phyloP scores from a whole-genome alignment of 148 eudicot species.

The Dianthus caryophyllus region DNA sequence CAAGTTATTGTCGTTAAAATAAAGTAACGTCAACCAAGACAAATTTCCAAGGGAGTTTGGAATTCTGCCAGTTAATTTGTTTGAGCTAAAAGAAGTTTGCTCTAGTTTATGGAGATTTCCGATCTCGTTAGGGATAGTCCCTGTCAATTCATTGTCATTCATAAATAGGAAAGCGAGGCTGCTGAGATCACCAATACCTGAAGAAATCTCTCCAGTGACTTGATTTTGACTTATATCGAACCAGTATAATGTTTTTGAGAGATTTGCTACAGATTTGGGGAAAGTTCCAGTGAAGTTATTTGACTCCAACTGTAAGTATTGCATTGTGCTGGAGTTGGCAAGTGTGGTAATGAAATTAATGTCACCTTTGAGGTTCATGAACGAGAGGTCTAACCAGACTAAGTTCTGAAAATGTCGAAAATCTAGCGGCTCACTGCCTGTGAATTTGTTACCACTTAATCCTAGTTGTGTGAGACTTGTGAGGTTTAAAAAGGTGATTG shows the following conservation, averaged over 20 bases:
- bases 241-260: neutral
- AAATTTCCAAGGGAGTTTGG: constrained; percentile 29
- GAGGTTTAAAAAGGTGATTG: constrained; percentile 27
- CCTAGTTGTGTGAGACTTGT: constrained; percentile 11
- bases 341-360: constrained; percentile 22
- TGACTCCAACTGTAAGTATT: neutral
- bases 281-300: constrained; percentile 23
- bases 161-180: neutral
- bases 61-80: constrained; percentile 27
- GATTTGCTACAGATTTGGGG: constrained; percentile 15
- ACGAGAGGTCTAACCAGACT: neutral
- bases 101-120: constrained; percentile 23
- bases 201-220: constrained; percentile 16
- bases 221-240: neutral
- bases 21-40: neutral
- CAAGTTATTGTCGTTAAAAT: constrained; percentile 8
- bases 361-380: constrained; percentile 23
- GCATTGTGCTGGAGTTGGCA: constrained; percentile 21
- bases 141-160: neutral
- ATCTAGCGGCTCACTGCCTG: constrained; percentile 9
- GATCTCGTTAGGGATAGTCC: constrained; percentile 22
- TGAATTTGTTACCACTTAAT: constrained; percentile 9
- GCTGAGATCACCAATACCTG: constrained; percentile 17
- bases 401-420: constrained; percentile 2
- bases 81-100: neutral